phyloP scores from a whole-genome alignment of 306 rosid genomes.

The Parietaria judaica region DNA sequence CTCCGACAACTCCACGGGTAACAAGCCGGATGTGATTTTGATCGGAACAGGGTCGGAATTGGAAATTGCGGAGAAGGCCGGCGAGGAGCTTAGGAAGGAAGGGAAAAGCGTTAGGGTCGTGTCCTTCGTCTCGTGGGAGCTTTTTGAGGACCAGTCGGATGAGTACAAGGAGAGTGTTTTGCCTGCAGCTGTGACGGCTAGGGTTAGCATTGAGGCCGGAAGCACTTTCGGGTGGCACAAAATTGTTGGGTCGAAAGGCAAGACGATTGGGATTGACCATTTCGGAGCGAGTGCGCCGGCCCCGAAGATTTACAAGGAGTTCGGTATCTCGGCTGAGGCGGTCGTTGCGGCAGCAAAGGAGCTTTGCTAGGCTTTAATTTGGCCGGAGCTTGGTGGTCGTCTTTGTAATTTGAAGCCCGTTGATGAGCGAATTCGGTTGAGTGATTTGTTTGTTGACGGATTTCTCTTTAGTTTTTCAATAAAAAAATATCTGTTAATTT shows the following conservation, averaged over 20 bases:
- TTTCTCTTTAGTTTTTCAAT: conserved; percentile 30
- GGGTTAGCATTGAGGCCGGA: conserved; percentile 98
- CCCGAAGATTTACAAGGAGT: conserved; percentile 79
- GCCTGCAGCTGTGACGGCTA: conserved; percentile 74
- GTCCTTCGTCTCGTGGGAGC: conserved; percentile 89
- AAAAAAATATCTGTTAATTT: conserved; percentile 31
- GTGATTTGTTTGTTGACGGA: conserved; percentile 30
- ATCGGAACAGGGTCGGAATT: conserved; percentile 90
- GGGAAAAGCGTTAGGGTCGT: conserved; percentile 92
- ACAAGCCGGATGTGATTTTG: conserved; percentile 95
- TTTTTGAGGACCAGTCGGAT: conserved; percentile 77
- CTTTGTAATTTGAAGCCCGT: conserved; percentile 8
- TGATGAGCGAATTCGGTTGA: conserved; percentile 9
- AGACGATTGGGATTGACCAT: conserved; percentile 80
- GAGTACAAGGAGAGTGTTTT: conserved; percentile 92
- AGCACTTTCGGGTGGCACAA: conserved; percentile 93
- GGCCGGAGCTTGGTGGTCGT: conserved; percentile 7
- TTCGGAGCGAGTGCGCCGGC: conserved; percentile 99
- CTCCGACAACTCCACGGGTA: conserved; percentile 75
- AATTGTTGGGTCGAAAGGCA: conserved; percentile 75
- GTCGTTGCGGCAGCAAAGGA: conserved; percentile 83
- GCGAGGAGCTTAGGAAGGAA: conserved; percentile 79
- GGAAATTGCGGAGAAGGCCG: conserved; percentile 90
- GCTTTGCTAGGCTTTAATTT: conserved; percentile 31
- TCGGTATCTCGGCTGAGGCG: conserved; percentile 82